Evolutionary conservation across 1,284 basidiomycete species (phyloP), one percentile per base, ranked within the genome.

Genomic region (Heterobasidion annosum): DNA sequence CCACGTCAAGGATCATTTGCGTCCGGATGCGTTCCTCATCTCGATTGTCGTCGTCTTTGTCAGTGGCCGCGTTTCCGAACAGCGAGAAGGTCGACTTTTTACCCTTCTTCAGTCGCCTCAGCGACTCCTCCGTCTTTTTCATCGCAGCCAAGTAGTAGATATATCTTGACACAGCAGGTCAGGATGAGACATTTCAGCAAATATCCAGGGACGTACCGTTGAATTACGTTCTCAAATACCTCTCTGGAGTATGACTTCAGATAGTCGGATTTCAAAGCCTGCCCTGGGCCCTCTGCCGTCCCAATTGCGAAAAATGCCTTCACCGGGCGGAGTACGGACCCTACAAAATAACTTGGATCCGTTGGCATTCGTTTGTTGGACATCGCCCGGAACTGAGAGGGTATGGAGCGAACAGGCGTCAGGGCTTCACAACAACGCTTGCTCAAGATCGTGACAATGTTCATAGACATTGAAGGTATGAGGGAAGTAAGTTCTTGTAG

Each of bases 111-210:
- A 95, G 77, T 46, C 89, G 81, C 19, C 86, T 76, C 34, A 97
- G 72, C 7, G 91, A 87, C 63, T 95, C 92, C 63, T 97, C 92
- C 1, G 90, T 91, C 72, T 95, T 95, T 67, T 85, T 89, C 76
- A 95, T 93, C 5, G 83, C 82, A 4, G 82, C 76, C 32, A 97
- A 74, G 62, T 91, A 82, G 55, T 75, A 74, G 7, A 81, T 77
- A 61, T 89, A 89, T 63, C 85, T 87, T 40, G 2, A 48, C 2
- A 34, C 10, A 19, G 37, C 37, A 35, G 13, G 7, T 35, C 48
- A 50, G 47, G 25, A 25, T 3, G 25, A 25, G 25, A 25, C 2
- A 25, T 2, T 25, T 25, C 25, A 25, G 25, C 25, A 25, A 2
- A 25, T 25, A 25, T 25, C 25, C 32, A 51, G 35, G 19, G 13